Evolutionary conservation across 768 basidiomycete genomes (phyloP).

Genomic region (Panellus pusillus): DNA sequence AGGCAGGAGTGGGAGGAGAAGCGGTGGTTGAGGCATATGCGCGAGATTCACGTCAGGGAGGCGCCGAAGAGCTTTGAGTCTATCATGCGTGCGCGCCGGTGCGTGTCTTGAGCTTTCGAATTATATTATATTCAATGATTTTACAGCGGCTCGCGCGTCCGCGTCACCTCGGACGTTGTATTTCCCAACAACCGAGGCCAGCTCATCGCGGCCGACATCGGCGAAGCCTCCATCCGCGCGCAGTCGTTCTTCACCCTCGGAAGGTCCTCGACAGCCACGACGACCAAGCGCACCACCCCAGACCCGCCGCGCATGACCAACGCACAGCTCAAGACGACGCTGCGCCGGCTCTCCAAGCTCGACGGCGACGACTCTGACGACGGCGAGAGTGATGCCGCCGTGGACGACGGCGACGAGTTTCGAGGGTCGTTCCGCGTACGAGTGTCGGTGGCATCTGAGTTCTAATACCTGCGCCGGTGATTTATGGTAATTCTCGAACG

Average conservation of each 20-base stretch:
- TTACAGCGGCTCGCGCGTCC: conserved; percentile 54
- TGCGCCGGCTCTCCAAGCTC: conserved; percentile 81
- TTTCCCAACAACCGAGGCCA: conserved; percentile 69
- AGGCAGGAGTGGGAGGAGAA: conserved; percentile 81
- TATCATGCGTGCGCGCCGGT: conserved; percentile 36
- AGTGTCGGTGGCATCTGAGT: no score
- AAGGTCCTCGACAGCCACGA: conserved; percentile 31
- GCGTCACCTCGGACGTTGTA: conserved; percentile 72
- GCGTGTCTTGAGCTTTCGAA: conserved; percentile 8
- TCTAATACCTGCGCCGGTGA: no score
- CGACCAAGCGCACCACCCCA: conserved; percentile 8
- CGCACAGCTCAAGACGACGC: conserved; percentile 60
- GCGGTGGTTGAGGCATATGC: conserved; percentile 63
- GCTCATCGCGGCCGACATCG: conserved; percentile 79
- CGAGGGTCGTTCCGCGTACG: no score
- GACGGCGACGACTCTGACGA: no score
- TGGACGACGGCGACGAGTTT: no score
- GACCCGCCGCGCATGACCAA: conserved; percentile 29
- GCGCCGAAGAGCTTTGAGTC: conserved; percentile 31
- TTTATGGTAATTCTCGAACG: no score
- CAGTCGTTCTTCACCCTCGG: conserved; percentile 28
- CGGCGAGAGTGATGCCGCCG: no score
- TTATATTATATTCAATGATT: no score
- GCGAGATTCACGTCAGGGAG: conserved; percentile 65
- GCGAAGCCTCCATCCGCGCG: conserved; percentile 47